Evolutionary conservation across 495 filamentous ascomycete species (phyloP).

Genomic region (Neurospora intermedia): DNA sequence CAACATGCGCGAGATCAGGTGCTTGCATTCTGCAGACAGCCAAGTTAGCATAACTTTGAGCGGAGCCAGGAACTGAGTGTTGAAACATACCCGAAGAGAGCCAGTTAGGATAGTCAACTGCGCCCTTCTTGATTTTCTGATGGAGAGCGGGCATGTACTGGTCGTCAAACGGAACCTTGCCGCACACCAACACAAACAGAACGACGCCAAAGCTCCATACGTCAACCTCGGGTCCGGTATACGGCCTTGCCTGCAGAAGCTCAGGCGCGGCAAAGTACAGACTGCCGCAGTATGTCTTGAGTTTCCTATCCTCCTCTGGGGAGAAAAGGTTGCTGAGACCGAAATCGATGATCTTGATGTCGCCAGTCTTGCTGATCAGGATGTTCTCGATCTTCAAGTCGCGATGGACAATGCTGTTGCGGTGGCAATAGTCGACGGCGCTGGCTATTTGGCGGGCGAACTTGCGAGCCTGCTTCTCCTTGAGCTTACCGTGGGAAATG

Average conservation of each 20-base stretch:
- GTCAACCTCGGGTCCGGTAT: conserved; percentile 94
- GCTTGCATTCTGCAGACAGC: conserved; percentile 63
- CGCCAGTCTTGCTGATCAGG: conserved; percentile 95
- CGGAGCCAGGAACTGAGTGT: background rate
- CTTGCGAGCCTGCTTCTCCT: conserved; percentile 97
- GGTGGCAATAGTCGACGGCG: conserved; percentile 96
- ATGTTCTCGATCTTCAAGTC: conserved; percentile 99
- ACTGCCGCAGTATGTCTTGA: conserved; percentile 97
- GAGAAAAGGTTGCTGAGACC: conserved; percentile 95
- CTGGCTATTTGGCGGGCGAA: conserved; percentile 97
- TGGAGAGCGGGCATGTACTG: conserved; percentile 98
- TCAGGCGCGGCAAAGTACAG: conserved; percentile 97
- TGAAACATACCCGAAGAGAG: conserved; percentile 65
- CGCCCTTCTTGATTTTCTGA: conserved; percentile 96
- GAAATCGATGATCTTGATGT: conserved; percentile 99
- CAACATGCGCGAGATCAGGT: conserved; percentile 91
- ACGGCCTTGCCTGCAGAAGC: conserved; percentile 83
- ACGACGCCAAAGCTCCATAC: conserved; percentile 99
- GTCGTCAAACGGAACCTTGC: conserved; percentile 97
- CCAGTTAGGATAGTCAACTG: conserved; percentile 92
- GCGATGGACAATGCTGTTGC: conserved; percentile 96
- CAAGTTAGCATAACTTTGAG: conserved; percentile 18
- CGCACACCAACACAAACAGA: conserved; percentile 95
- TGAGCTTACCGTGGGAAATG: conserved; percentile 92
- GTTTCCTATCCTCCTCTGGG: conserved; percentile 54